Base-by-base conservation (phyloP, 371 early-diverging fungal species). In the Mortierella sp. region DNA sequence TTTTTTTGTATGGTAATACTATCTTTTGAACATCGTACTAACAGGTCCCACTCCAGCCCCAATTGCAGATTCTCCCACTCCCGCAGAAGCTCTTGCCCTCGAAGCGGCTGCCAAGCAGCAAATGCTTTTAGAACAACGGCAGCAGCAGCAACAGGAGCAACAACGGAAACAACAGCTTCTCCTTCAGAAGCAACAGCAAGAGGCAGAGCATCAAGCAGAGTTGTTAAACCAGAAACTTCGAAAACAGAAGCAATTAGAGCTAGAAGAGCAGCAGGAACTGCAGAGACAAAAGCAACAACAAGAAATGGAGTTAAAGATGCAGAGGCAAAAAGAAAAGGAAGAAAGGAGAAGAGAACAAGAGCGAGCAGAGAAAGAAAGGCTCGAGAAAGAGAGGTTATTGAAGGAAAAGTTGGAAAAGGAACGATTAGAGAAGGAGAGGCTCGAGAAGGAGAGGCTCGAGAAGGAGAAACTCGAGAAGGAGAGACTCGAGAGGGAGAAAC, bases 101-200 rank as follows among this genome's bases (percentile, higher is more conserved):
- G 90, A 86, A 1, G 88, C 88, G n/a, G 87, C 87, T 4, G 86
- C 87, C 2, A 87, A 85, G 64, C 87, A 88, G 62, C 86, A 85
- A 40, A 77, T 85, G 62, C 84, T 64, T 18, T 49, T 55, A 51
- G 69, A 73, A 40, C 73, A 78, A 30, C 70, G 81, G 14, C 72
- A 75, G 28, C 68, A 39, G 1, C 80, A 75, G 28, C 68, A 39
- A 3, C 80, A 75, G 24, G 70, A 88, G 51, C 86, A 88, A 52
- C 86, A 79, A 35, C 77, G 87, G 16, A 85, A 68, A 57, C 62
- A 70, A 22, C 72, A 67, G 24, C 59, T 54, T 16, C 54, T 57
- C 30, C 84, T 75, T 72, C 86, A 14, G 66, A 83, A 59, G 67
- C 80, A 77, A 70, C 68, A 77, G 66, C 68, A 74, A 52, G 64